Evolutionary conservation across 768 basidiomycete species (phyloP), one percentile per base, ranked within the genome.

Genomic region (Amyloporia xantha): DNA sequence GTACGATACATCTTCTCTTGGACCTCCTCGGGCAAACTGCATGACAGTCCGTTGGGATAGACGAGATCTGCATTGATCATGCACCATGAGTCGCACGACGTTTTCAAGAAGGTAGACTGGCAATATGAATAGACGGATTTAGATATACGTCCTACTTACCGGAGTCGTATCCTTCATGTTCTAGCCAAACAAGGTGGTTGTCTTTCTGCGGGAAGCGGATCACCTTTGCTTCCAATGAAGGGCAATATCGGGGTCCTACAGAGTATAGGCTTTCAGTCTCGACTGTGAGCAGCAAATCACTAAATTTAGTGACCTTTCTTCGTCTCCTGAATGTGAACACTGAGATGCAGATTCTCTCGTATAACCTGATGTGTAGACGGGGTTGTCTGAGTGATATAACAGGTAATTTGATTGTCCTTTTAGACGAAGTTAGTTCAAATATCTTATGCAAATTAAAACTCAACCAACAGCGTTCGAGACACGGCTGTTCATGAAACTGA

Each of bases 91-190:
- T 11, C 23, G 6, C 0, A 30, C 20, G 27, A 48, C 36, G 26
- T 20, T n/a, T 2, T n/a, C 20, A 9, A 10, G 33, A 35, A 35
- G 9, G 33, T 9, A n/a, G n/a, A n/a, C n/a, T n/a, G n/a, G n/a
- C n/a, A n/a, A n/a, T n/a, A n/a, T n/a, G n/a, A n/a, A n/a, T n/a
- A n/a, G n/a, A n/a, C n/a, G n/a, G n/a, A n/a, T n/a, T n/a, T n/a
- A n/a, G n/a, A n/a, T n/a, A n/a, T n/a, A n/a, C n/a, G 1, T 27
- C 19, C 1, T 10, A 49, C 61, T 25, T 36, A 88, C 91, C 82
- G 13, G 91, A 88, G 59, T 91, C 87, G 50, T 90, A 92, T 0
- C 92, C 92, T 61, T 95, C 92, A 0, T 91, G 92, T 61, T 95
- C 92, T 2, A 95, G 71, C 91, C 91, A 95, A 36, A 94, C 75